A percentile compares a stretch with the other conserved stretches of the same genome.
Conservation (phyloP, 352 stramenopile species). For the Synura sp. region DNA sequence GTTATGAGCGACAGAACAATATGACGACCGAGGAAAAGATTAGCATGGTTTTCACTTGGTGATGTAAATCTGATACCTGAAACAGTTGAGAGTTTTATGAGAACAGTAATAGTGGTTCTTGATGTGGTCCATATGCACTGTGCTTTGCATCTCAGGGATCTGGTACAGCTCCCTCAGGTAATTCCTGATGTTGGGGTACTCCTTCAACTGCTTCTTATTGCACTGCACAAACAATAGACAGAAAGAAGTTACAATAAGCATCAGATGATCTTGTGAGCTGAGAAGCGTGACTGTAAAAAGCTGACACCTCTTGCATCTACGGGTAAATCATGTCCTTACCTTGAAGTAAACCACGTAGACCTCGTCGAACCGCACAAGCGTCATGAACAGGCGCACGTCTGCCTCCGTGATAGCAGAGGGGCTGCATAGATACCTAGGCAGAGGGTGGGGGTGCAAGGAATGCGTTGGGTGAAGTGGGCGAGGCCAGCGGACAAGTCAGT, state of each 20-base stretch:
- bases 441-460: background rate
- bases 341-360: constrained; percentile 84
- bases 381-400: constrained; percentile 83
- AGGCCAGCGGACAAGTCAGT: constrained; percentile 32
- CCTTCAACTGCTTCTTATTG: constrained; percentile 68
- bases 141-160: constrained; percentile 69
- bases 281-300: too few relatives aligned
- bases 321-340: too few relatives aligned
- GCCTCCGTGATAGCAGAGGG: constrained; percentile 53
- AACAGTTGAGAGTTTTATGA: constrained; percentile 85
- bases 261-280: background rate
- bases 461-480: background rate
- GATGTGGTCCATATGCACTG: constrained; percentile 92
- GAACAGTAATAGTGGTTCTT: constrained; percentile 92
- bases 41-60: background rate
- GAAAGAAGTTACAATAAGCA: background rate
- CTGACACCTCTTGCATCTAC: too few relatives aligned
- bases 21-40: background rate
- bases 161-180: constrained; percentile 86
- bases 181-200: constrained; percentile 72
- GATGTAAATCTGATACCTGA: constrained; percentile 41
- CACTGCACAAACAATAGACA: constrained; percentile 53
- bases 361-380: constrained; percentile 85
- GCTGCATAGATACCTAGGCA: constrained; percentile 45
- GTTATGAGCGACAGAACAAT: background rate